Evolutionary conservation across 768 basidiomycete species (phyloP).

Genomic region (Rhodotorula diobovata): DNA sequence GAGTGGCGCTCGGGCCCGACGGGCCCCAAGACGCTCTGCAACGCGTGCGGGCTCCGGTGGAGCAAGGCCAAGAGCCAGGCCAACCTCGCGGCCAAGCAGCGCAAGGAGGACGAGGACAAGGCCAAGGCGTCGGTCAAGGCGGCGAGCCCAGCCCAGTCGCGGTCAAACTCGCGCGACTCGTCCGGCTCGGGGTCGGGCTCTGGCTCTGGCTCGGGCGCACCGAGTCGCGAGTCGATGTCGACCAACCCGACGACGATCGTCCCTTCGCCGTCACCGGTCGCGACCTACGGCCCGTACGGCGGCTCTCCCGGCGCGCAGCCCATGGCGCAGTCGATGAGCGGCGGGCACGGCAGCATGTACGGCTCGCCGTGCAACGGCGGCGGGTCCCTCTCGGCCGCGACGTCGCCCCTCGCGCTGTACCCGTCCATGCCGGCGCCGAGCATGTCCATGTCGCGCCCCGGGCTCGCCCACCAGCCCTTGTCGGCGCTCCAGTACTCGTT

Average conservation of each 20-base stretch:
- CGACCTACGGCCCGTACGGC: background rate
- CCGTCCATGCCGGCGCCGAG: too few relatives aligned
- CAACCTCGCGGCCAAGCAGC: constrained; percentile 9
- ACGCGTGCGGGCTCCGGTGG: constrained; percentile 91
- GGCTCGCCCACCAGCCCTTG: background rate
- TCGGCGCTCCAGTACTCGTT: background rate
- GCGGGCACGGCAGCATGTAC: too few relatives aligned
- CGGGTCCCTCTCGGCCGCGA: background rate
- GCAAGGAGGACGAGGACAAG: constrained; percentile 8
- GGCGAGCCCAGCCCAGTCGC: background rate
- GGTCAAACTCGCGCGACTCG: constrained; percentile 8
- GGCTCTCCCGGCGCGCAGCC: background rate
- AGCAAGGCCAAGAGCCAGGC: constrained; percentile 30
- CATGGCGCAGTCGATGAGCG: background rate
- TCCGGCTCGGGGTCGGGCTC: background rate
- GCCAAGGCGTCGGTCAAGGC: background rate
- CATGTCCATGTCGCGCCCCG: background rate
- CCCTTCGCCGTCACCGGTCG: background rate
- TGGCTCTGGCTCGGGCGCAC: background rate
- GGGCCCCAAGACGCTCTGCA: constrained; percentile 67
- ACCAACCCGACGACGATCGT: constrained; percentile 18
- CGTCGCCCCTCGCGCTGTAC: constrained; percentile 1
- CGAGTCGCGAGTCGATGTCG: background rate
- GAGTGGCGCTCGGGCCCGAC: constrained; percentile 97
- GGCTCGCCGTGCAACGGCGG: background rate